These are phyloP conservation scores for Leptographium procerum DNA, from an alignment of 2,329 filamentous ascomycete genomes.

Conservation along the genomic window DNA sequence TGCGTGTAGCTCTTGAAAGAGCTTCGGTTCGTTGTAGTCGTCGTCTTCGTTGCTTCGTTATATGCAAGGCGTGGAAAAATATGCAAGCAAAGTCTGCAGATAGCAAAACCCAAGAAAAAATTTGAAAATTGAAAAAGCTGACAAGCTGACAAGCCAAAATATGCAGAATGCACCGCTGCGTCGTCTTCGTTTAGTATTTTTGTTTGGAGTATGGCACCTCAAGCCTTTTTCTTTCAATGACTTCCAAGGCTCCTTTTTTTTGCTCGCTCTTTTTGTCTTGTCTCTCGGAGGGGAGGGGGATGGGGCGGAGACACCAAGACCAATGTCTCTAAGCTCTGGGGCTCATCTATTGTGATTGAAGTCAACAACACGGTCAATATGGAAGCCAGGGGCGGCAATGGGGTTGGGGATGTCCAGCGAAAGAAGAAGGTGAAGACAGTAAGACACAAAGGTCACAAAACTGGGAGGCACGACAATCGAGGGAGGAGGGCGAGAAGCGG, in stretches of 20 bases:
- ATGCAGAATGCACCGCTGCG: neutral
- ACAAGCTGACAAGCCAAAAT: slow-evolving; percentile 1
- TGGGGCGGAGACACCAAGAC: slow-evolving; percentile 3
- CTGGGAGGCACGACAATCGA: neutral
- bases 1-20: neutral
- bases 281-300: neutral
- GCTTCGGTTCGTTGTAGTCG: neutral
- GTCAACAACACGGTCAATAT: neutral
- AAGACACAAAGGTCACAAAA: neutral
- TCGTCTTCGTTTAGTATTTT: neutral
- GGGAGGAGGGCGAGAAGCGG: slow-evolving; percentile 20
- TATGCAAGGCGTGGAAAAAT: slow-evolving; percentile 2
- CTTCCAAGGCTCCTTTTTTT: neutral
- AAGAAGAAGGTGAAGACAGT: neutral
- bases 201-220: neutral
- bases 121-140: slow-evolving; percentile 1
- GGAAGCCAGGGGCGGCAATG: neutral
- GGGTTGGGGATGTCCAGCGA: neutral
- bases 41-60: slow-evolving; percentile 8
- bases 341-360: slow-evolving; percentile 2
- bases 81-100: neutral
- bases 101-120: slow-evolving; percentile 2
- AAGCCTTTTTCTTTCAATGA: neutral
- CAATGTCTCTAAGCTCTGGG: slow-evolving; percentile 5
- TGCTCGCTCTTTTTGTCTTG: neutral